Conservation (phyloP, 441 rosid species). For the Erysimum cheiri region DNA sequence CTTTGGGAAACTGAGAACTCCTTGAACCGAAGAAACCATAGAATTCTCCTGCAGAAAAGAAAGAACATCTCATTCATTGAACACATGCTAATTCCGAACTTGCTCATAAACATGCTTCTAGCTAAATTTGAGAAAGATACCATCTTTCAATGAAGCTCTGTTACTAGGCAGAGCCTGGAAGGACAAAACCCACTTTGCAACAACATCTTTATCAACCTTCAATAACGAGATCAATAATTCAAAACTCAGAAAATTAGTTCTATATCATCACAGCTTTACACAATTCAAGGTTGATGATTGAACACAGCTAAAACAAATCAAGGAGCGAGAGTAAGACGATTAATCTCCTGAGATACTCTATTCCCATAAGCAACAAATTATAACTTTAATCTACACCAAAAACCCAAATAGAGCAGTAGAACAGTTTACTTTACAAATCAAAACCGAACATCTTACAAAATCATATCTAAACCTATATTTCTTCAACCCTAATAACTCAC, state of each 20-base stretch:
- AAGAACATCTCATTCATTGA: conserved; percentile 21
- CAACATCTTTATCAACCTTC: conserved; percentile 75
- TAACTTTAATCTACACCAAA: no score
- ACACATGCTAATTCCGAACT: not conserved
- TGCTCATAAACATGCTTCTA: not conserved
- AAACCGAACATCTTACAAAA: no score
- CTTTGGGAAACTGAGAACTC: conserved; percentile 70
- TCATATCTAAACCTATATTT: no score
- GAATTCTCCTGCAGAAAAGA: conserved; percentile 70
- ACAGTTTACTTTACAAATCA: no score
- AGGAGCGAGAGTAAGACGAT: conserved; percentile 84
- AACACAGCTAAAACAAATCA: conserved; percentile 41
- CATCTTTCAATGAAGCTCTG: conserved; percentile 53
- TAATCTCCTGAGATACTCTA: conserved; percentile 70
- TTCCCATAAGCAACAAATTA: no score
- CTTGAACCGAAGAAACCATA: conserved; percentile 89
- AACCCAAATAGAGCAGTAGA: no score
- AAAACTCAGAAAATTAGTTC: conserved; percentile 5
- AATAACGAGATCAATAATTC: conserved; percentile 6
- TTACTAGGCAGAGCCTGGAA: conserved; percentile 67
- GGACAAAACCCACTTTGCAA: conserved; percentile 83
- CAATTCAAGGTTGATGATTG: not conserved
- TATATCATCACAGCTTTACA: no score
- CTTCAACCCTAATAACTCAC: no score
- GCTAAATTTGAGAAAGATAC: conserved; percentile 47